Conservation (phyloP, 2,329 filamentous ascomycete genomes). For the Coniochaeta sp. region DNA sequence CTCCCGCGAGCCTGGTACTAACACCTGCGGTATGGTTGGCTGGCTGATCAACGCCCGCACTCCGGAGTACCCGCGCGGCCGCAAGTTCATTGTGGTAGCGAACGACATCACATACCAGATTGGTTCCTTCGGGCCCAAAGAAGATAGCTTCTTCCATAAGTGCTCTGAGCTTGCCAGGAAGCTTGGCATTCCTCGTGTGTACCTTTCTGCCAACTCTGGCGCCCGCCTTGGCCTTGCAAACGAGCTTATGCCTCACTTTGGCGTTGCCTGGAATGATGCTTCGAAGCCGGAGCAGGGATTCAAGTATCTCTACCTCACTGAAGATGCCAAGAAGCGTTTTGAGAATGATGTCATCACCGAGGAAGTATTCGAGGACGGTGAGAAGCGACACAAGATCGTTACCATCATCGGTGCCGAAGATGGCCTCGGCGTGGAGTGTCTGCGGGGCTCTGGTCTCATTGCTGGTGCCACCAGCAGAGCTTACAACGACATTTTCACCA, state of each 20-base stretch:
- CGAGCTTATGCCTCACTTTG: slow-evolving; percentile 95
- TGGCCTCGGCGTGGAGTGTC: slow-evolving; percentile 92
- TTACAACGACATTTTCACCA: slow-evolving; percentile 98
- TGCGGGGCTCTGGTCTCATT: slow-evolving; percentile 95
- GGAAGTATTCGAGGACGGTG: slow-evolving; percentile 74
- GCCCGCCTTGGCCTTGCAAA: slow-evolving; percentile 94
- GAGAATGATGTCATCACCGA: slow-evolving; percentile 86
- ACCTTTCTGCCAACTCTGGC: slow-evolving; percentile 97
- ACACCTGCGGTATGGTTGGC: slow-evolving; percentile 95
- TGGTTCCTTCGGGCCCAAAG: slow-evolving; percentile 90
- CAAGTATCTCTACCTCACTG: slow-evolving; percentile 92
- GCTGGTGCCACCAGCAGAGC: slow-evolving; percentile 94
- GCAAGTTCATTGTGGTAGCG: slow-evolving; percentile 91
- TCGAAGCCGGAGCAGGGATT: slow-evolving; percentile 80
- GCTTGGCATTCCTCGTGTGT: slow-evolving; percentile 92
- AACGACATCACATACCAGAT: slow-evolving; percentile 99
- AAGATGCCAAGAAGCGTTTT: slow-evolving; percentile 79
- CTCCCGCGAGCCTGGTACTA: slow-evolving; percentile 88
- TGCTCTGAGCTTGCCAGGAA: slow-evolving; percentile 93
- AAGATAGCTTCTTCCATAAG: slow-evolving; percentile 98
- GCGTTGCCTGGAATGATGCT: slow-evolving; percentile 88
- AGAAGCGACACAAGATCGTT: slow-evolving; percentile 88
- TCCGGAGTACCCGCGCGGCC: slow-evolving; percentile 87
- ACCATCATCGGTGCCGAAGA: slow-evolving; percentile 92
- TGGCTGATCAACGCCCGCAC: slow-evolving; percentile 95